Conservation (phyloP, 1,284 basidiomycete genomes). For the Ganoderma lucidum region DNA sequence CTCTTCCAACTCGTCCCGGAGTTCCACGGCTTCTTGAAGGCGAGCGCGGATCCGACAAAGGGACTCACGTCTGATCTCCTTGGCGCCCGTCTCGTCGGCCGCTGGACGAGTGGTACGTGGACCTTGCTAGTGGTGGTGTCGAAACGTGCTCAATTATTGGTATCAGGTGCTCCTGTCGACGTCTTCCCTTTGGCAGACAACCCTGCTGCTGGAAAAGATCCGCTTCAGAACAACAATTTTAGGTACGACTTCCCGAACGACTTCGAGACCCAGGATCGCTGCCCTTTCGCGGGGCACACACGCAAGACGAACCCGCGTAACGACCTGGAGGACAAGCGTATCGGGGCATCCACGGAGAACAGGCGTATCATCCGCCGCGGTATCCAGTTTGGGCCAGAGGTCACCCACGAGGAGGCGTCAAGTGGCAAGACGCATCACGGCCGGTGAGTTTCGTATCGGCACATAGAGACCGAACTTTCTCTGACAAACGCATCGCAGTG, state of each 20-base stretch:
- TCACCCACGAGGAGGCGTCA: constrained; percentile 47
- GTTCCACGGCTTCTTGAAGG: constrained; percentile 56
- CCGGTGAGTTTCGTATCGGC: constrained; percentile 35
- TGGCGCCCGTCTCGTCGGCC: constrained; percentile 61
- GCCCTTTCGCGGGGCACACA: constrained; percentile 64
- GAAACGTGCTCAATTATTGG: not conserved
- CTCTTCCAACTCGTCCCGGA: constrained; percentile 63
- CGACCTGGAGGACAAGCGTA: constrained; percentile 18
- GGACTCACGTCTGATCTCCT: constrained; percentile 50
- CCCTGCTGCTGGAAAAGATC: constrained; percentile 42
- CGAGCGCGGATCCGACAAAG: constrained; percentile 49
- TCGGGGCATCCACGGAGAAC: constrained; percentile 18
- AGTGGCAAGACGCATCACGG: constrained; percentile 48
- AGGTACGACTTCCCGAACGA: constrained; percentile 37
- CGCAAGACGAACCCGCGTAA: constrained; percentile 63
- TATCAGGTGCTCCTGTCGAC: constrained; percentile 46
- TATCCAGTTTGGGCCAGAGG: constrained; percentile 50
- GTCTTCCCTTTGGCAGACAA: constrained; percentile 45
- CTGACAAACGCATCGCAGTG: constrained; percentile 30
- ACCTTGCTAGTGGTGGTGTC: not conserved
- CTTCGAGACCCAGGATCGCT: constrained; percentile 46
- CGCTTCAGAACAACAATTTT: constrained; percentile 48
- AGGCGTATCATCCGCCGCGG: constrained; percentile 46
- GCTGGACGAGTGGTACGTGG: constrained; percentile 65
- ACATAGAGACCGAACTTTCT: too few species aligned